Evolutionary conservation across 257 asterid genomes (phyloP).

Genomic region (Vinca minor): DNA sequence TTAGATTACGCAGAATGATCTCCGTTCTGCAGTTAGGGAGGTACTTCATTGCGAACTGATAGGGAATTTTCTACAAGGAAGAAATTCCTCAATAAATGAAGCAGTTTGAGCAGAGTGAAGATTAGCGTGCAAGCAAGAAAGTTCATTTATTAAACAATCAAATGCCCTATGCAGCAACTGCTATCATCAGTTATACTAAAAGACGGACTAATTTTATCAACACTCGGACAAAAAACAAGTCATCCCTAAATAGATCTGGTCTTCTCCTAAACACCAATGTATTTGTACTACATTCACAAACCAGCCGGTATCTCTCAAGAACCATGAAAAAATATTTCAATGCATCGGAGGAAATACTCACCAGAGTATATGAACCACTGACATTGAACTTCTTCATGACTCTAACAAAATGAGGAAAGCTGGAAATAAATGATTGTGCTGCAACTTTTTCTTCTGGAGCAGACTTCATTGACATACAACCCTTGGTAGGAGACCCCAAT

Average conservation of each 20-base stretch:
- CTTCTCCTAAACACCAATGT: background rate
- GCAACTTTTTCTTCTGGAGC: constrained; percentile 93
- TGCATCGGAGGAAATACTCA: constrained; percentile 31
- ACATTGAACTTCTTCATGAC: constrained; percentile 85
- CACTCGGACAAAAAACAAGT: background rate
- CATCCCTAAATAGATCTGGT: no score
- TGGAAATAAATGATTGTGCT: constrained; percentile 63
- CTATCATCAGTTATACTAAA: background rate
- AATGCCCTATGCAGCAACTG: constrained; percentile 1
- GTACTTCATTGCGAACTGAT: constrained; percentile 70
- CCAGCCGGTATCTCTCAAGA: no score
- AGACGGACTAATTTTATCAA: background rate
- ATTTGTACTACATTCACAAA: no score
- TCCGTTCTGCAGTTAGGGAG: constrained; percentile 68
- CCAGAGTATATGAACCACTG: constrained; percentile 87
- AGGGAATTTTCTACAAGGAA: constrained; percentile 67
- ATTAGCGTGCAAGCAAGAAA: constrained; percentile 3
- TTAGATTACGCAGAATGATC: constrained; percentile 59
- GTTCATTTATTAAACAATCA: background rate
- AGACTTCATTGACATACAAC: constrained; percentile 83
- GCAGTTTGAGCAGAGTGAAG: constrained; percentile 8
- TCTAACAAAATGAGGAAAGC: constrained; percentile 76
- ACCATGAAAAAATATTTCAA: background rate
- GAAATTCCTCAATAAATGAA: constrained; percentile 17
- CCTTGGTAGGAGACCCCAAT: constrained; percentile 54